Evolutionary conservation across 495 filamentous ascomycete species (phyloP).

Genomic region (Daldinia grandis): DNA sequence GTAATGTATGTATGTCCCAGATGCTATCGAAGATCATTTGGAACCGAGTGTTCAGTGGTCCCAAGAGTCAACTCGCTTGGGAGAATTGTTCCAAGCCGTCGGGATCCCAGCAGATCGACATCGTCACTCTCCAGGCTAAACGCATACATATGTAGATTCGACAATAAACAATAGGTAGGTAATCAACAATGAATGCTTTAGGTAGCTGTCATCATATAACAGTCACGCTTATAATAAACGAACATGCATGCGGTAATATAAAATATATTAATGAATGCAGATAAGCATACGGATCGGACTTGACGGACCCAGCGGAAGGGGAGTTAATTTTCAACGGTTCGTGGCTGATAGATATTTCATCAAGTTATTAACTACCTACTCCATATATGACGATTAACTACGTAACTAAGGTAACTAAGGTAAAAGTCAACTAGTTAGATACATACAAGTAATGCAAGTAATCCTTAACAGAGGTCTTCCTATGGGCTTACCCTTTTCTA

Average conservation of each 20-base stretch:
- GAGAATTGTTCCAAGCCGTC: constrained; percentile 40
- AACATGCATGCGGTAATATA: constrained; percentile 2
- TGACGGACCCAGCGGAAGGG: neutral
- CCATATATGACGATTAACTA: too few relatives aligned
- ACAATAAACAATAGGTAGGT: neutral
- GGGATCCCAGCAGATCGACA: constrained; percentile 26
- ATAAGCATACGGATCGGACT: neutral
- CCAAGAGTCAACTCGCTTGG: constrained; percentile 33
- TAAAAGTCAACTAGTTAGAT: too few relatives aligned
- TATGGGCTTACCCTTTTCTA: neutral
- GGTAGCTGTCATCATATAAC: neutral
- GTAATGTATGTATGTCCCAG: constrained; percentile 17
- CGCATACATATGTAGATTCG: neutral
- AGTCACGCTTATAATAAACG: neutral
- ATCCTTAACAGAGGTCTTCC: too few relatives aligned
- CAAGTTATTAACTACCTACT: too few relatives aligned
- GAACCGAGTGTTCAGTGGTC: constrained; percentile 19
- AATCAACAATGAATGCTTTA: neutral
- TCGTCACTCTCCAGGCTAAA: constrained; percentile 2
- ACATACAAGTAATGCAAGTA: too few relatives aligned
- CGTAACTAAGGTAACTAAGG: too few relatives aligned
- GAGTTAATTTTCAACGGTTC: neutral
- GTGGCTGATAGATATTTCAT: neutral
- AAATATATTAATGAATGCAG: constrained; percentile 1
- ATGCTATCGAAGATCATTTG: constrained; percentile 33